These are phyloP conservation scores for Oryza officinalis DNA, from an alignment of 176 grass and related monocot species.

Conservation along the genomic window DNA sequence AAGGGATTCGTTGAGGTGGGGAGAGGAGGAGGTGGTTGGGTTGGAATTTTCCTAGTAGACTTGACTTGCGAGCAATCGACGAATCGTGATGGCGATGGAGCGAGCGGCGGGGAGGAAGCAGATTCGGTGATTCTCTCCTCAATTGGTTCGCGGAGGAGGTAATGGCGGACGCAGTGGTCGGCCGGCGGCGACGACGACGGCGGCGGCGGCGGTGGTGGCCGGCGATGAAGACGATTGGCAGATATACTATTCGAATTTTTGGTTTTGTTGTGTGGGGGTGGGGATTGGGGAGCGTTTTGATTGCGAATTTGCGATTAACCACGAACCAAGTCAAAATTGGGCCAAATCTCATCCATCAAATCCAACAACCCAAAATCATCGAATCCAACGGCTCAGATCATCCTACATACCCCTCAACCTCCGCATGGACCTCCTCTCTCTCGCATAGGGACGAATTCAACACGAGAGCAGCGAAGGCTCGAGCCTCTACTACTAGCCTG, in stretches of 20 bases:
- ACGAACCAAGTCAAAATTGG: too few relatives aligned
- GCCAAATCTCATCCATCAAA: too few relatives aligned
- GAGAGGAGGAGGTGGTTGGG: background rate
- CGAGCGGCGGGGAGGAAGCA: background rate
- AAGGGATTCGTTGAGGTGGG: background rate
- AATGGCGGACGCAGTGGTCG: constrained; percentile 16
- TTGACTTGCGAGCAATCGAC: constrained; percentile 34
- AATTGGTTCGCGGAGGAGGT: background rate
- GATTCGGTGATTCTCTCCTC: background rate
- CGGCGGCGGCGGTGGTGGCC: background rate
- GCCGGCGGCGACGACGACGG: background rate
- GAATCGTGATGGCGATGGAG: background rate
- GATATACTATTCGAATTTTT: background rate
- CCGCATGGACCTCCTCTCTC: too few relatives aligned
- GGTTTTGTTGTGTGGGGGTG: background rate
- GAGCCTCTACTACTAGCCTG: too few relatives aligned
- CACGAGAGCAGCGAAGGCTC: too few relatives aligned
- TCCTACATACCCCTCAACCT: too few relatives aligned
- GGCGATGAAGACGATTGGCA: background rate
- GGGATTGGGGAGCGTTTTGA: too few relatives aligned
- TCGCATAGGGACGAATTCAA: too few relatives aligned
- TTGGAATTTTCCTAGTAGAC: constrained; percentile 24
- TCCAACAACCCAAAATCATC: too few relatives aligned
- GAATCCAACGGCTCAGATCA: too few relatives aligned
- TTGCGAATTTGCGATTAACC: too few relatives aligned